Percentiles rank a stretch among this genome's conserved stretches.
Evolutionary conservation across 345 rosid species (phyloP).

Genomic region (Reutealis trisperma): DNA sequence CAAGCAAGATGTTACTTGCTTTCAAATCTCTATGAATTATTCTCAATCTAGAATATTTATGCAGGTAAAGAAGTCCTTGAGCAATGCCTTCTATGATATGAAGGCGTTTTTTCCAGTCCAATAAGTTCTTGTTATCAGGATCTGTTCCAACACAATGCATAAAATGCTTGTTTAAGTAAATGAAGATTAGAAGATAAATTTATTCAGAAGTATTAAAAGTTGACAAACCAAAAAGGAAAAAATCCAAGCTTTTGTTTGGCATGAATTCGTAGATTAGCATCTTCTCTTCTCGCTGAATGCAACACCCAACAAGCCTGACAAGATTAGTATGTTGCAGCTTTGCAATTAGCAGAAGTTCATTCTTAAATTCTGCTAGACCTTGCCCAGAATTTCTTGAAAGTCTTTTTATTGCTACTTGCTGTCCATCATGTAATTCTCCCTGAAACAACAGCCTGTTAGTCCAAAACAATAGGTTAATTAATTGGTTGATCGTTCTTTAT

Average conservation of each 20-base stretch:
- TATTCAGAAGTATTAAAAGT: background rate
- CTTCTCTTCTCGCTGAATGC: slow-evolving; percentile 18
- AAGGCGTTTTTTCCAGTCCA: slow-evolving; percentile 23
- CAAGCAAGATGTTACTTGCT: slow-evolving; percentile 23
- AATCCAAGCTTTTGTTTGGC: slow-evolving; percentile 18
- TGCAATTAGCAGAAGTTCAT: slow-evolving; percentile 20
- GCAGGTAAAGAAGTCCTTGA: slow-evolving; percentile 28
- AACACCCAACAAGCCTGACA: slow-evolving; percentile 22
- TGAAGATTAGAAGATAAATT: background rate
- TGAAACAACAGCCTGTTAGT: background rate
- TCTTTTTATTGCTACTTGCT: slow-evolving; percentile 21
- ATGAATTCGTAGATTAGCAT: slow-evolving; percentile 23
- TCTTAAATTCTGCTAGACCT: slow-evolving; percentile 20
- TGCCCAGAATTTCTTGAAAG: slow-evolving; percentile 17
- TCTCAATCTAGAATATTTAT: slow-evolving; percentile 26
- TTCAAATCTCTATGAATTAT: slow-evolving; percentile 25
- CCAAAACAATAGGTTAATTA: background rate
- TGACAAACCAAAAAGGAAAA: slow-evolving; percentile 19
- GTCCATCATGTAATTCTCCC: slow-evolving; percentile 20
- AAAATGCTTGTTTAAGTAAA: background rate
- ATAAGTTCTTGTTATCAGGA: background rate
- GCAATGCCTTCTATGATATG: slow-evolving; percentile 20
- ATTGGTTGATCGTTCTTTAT: no score
- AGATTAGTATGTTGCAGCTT: slow-evolving; percentile 28
- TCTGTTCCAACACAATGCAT: background rate